Conservation (phyloP, 768 basidiomycete genomes). For the Tylopilus felleus region DNA sequence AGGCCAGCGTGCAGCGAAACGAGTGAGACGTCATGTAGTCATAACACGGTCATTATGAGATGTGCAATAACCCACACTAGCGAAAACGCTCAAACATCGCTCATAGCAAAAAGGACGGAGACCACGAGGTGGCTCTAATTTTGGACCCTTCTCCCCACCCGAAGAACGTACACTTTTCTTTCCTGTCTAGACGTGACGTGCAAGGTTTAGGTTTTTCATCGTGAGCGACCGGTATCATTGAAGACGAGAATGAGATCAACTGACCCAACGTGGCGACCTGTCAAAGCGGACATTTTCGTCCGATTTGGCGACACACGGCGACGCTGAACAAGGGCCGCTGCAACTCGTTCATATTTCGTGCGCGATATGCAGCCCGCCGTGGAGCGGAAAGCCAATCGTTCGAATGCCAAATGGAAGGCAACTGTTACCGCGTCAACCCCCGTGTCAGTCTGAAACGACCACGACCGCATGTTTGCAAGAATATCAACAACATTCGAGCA, state of each 20-base stretch:
- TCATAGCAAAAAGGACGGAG: background rate
- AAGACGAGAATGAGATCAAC: background rate
- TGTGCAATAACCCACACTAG: background rate
- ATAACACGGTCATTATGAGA: background rate
- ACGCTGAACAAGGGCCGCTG: constrained; percentile 4
- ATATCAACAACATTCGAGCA: background rate
- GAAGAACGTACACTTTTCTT: background rate
- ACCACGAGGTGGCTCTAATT: constrained; percentile 13
- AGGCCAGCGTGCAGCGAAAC: background rate
- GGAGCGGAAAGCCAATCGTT: constrained; percentile 9
- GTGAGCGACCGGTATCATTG: background rate
- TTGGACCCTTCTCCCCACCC: background rate
- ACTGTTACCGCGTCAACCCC: constrained; percentile 3
- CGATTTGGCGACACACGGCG: constrained; percentile 4
- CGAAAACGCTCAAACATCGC: background rate
- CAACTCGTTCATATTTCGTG: constrained; percentile 19
- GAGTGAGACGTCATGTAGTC: background rate
- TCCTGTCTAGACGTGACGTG: constrained; percentile 5
- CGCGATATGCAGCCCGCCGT: constrained; percentile 20
- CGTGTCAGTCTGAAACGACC: constrained; percentile 17
- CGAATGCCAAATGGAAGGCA: constrained; percentile 7
- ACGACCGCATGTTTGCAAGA: constrained; percentile 9
- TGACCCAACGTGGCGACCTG: constrained; percentile 13
- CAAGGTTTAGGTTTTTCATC: constrained; percentile 17
- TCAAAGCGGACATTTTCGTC: constrained; percentile 7